These are phyloP conservation scores for Solioccasus polychromus DNA, from an alignment of 768 basidiomycete species.

Conservation along the genomic window DNA sequence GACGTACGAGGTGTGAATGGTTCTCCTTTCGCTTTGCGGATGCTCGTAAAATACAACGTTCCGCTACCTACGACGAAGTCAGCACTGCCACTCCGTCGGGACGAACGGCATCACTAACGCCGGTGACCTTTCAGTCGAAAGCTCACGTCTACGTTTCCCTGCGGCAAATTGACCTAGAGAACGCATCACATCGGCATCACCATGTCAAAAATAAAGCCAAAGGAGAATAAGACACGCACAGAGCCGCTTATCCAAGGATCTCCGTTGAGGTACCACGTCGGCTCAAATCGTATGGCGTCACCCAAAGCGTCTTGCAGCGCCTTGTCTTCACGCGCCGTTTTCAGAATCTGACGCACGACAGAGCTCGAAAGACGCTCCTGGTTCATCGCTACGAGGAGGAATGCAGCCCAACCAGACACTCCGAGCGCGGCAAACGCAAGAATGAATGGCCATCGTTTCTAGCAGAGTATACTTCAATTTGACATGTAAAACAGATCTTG, in stretches of 20 bases:
- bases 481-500: background rate
- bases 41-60: constrained; percentile 81
- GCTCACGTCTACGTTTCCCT: constrained; percentile 75
- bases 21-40: constrained; percentile 69
- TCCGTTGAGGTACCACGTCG: constrained; percentile 61
- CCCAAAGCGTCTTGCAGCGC: constrained; percentile 56
- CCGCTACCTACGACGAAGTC: constrained; percentile 50
- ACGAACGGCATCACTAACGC: constrained; percentile 38
- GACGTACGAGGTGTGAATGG: constrained; percentile 61
- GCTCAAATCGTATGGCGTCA: constrained; percentile 44
- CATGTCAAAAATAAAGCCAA: background rate
- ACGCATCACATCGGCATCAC: background rate
- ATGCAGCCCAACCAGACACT: constrained; percentile 61
- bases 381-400: constrained; percentile 69
- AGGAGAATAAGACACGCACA: constrained; percentile 40
- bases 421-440: constrained; percentile 51
- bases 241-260: constrained; percentile 68
- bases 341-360: constrained; percentile 64
- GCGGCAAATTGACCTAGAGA: constrained; percentile 63
- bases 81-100: background rate
- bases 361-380: constrained; percentile 77
- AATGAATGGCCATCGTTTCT: constrained; percentile 56
- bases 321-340: constrained; percentile 51
- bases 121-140: constrained; percentile 72
- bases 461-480: background rate